Conservation (phyloP, 1,284 basidiomycete genomes). For the Rhodotorula sp. region DNA sequence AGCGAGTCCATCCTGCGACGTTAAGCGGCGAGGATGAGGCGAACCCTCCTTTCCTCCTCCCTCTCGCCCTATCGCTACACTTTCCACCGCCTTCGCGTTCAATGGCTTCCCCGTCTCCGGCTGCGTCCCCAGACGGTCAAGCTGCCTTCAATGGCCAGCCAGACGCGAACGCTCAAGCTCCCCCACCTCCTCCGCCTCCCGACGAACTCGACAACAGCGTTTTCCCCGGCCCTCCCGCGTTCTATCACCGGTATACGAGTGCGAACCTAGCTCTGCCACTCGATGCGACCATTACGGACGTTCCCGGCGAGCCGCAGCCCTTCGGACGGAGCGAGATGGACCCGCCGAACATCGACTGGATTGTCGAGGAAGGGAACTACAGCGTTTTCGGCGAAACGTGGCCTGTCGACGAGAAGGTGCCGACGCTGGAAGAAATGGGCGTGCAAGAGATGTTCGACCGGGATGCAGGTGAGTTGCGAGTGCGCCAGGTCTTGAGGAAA, state of each 20-base stretch:
- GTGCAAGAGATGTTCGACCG: constrained; percentile 40
- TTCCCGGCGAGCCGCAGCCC: constrained; percentile 6
- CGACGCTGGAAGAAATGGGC: constrained; percentile 44
- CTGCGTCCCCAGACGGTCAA: background rate
- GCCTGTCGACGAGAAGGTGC: constrained; percentile 44
- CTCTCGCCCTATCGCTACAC: too few relatives aligned
- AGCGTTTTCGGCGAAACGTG: constrained; percentile 46
- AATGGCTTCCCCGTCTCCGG: background rate
- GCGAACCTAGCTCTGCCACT: constrained; percentile 41
- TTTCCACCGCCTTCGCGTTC: too few relatives aligned
- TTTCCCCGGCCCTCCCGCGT: constrained; percentile 45
- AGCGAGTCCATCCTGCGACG: too few relatives aligned
- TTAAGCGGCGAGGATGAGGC: too few relatives aligned
- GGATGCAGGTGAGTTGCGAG: constrained; percentile 8
- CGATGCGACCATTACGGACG: constrained; percentile 6
- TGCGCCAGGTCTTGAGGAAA: too few relatives aligned
- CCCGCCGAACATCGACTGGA: constrained; percentile 46
- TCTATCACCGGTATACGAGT: constrained; percentile 45
- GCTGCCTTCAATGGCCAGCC: background rate
- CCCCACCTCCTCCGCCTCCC: background rate
- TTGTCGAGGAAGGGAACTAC: constrained; percentile 46
- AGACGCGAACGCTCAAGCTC: background rate
- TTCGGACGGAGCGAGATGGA: constrained; percentile 40
- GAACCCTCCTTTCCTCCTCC: too few relatives aligned
- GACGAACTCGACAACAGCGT: constrained; percentile 37